phyloP scores from a whole-genome alignment of 805 yeast species.

The Candida adriatica region DNA sequence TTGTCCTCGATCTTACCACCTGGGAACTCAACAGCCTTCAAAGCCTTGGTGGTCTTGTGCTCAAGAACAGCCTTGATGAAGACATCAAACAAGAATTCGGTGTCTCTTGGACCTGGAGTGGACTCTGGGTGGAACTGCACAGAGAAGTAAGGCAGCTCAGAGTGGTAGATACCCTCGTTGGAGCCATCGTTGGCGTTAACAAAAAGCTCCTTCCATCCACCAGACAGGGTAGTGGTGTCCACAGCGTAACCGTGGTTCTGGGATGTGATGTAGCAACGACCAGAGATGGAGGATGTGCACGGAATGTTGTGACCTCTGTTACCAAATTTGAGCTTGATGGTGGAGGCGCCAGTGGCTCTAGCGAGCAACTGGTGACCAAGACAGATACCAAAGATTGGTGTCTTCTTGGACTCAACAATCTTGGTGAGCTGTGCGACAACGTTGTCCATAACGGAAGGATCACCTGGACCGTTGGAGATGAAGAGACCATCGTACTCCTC shows the following conservation, averaged over 20 bases:
- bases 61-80: slow-evolving; percentile 76
- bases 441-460: slow-evolving; percentile 78
- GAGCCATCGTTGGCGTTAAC: slow-evolving; percentile 96
- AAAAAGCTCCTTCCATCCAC: slow-evolving; percentile 90
- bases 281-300: slow-evolving; percentile 81
- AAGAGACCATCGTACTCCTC: slow-evolving; percentile 93
- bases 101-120: slow-evolving; percentile 98
- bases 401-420: slow-evolving; percentile 57
- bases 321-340: slow-evolving; percentile 91
- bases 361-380: slow-evolving; percentile 96
- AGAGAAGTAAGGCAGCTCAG: slow-evolving; percentile 83
- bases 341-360: slow-evolving; percentile 90
- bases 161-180: slow-evolving; percentile 96
- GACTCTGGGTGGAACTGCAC: slow-evolving; percentile 99
- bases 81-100: slow-evolving; percentile 93
- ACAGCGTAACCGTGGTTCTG: slow-evolving; percentile 99
- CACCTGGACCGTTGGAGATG: slow-evolving; percentile 99
- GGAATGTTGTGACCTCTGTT: slow-evolving; percentile 99
- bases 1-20: slow-evolving; percentile 79
- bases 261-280: slow-evolving; percentile 96
- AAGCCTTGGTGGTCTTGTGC: slow-evolving; percentile 44
- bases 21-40: slow-evolving; percentile 81
- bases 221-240: slow-evolving; percentile 63
- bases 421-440: slow-evolving; percentile 54
- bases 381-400: slow-evolving; percentile 97